A percentile compares a stretch with the other conserved stretches of the same genome.
Evolutionary conservation across 2,329 filamentous ascomycete genomes (phyloP).

Genomic region (Aspergillus luchuensis): DNA sequence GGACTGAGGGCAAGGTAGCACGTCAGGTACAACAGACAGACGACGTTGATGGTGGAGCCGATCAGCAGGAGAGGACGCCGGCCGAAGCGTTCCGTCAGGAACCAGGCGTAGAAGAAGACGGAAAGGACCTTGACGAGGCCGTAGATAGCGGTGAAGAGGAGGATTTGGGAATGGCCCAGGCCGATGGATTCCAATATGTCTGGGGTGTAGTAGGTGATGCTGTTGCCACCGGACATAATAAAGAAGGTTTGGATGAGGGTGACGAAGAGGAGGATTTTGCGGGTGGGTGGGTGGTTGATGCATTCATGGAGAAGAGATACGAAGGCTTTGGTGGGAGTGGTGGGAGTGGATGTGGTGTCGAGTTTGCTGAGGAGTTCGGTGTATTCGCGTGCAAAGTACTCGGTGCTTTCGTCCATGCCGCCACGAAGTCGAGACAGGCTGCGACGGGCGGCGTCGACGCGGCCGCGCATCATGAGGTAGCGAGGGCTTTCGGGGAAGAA

Average conservation of each 20-base stretch:
- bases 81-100: slow-evolving; percentile 26
- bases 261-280: slow-evolving; percentile 31
- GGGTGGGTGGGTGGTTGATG: slow-evolving; percentile 16
- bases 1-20: slow-evolving; percentile 21
- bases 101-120: slow-evolving; percentile 26
- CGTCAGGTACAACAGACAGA: slow-evolving; percentile 23
- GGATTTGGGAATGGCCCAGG: slow-evolving; percentile 15
- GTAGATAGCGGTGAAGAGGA: slow-evolving; percentile 23
- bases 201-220: slow-evolving; percentile 28
- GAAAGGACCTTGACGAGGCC: slow-evolving; percentile 23
- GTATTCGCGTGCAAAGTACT: slow-evolving; percentile 21
- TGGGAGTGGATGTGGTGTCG: slow-evolving; percentile 7
- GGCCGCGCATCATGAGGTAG: slow-evolving; percentile 30
- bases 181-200: slow-evolving; percentile 25
- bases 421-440: slow-evolving; percentile 24
- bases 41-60: slow-evolving; percentile 23
- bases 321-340: background rate
- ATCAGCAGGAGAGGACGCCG: slow-evolving; percentile 30
- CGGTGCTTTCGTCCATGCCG: slow-evolving; percentile 16
- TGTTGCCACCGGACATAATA: slow-evolving; percentile 29
- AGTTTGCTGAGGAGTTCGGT: slow-evolving; percentile 19
- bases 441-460: slow-evolving; percentile 23
- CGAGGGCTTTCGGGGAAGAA: slow-evolving; percentile 32
- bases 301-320: slow-evolving; percentile 14
- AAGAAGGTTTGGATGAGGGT: slow-evolving; percentile 33